These are phyloP conservation scores for Metschnikowia noctiluminum DNA, from an alignment of 805 yeast species.

Conservation along the genomic window DNA sequence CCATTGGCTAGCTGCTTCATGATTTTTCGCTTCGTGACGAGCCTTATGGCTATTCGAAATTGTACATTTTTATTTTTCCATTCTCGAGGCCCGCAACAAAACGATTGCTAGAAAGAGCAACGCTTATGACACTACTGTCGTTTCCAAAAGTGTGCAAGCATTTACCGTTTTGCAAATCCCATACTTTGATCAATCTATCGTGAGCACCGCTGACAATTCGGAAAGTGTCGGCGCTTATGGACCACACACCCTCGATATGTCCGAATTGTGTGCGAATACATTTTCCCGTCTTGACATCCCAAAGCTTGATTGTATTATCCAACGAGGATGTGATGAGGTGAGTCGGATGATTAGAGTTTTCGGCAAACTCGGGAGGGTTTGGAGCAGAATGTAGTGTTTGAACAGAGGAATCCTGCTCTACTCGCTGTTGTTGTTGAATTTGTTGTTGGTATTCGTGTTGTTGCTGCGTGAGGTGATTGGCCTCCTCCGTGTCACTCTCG, in stretches of 20 bases:
- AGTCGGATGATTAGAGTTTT: conserved; percentile 55
- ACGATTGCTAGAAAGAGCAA: conserved; percentile 83
- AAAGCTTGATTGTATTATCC: conserved; percentile 88
- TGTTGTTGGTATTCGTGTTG: conserved; percentile 15
- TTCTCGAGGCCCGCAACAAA: conserved; percentile 88
- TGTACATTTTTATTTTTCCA: conserved; percentile 80
- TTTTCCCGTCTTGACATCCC: conserved; percentile 85
- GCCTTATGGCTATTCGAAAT: conserved; percentile 8
- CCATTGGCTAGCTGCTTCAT: neutral
- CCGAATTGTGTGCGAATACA: conserved; percentile 95
- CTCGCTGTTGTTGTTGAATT: conserved; percentile 6
- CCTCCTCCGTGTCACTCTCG: conserved; percentile 33
- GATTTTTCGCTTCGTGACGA: neutral
- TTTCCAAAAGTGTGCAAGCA: conserved; percentile 92
- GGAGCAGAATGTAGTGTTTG: neutral
- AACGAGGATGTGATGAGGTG: conserved; percentile 83
- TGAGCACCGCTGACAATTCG: conserved; percentile 93
- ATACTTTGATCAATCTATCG: conserved; percentile 82
- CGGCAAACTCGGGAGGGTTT: conserved; percentile 1
- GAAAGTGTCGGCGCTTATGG: conserved; percentile 92
- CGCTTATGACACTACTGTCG: conserved; percentile 57
- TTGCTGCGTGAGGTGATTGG: conserved; percentile 17
- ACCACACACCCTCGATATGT: conserved; percentile 98
- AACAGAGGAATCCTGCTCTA: neutral
- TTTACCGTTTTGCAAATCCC: conserved; percentile 94